Conservation (phyloP, 306 rosid species). For the Arachis stenosperma region DNA sequence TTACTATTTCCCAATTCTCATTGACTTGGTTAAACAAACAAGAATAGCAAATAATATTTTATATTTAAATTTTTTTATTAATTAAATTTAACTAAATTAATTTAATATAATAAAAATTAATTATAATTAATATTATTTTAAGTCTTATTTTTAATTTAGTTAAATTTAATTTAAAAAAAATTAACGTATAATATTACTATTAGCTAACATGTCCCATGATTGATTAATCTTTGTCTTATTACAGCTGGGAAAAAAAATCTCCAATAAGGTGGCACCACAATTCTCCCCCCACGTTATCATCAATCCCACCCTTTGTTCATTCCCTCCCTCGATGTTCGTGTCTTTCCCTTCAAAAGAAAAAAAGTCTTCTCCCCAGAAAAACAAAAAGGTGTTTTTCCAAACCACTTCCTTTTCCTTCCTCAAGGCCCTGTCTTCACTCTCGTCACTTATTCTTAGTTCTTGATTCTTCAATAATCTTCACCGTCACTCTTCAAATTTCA, state of each 20-base stretch:
- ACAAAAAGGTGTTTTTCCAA: conserved; percentile 33
- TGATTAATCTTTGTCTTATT: conserved; percentile 49
- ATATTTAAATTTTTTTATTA: no score
- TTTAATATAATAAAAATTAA: no score
- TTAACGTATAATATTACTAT: no score
- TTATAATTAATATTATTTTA: no score
- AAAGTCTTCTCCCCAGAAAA: conserved; percentile 21
- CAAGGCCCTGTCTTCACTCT: no score
- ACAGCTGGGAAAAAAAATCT: conserved; percentile 2
- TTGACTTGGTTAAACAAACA: conserved; percentile 19
- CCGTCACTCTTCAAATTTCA: background rate
- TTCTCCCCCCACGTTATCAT: conserved; percentile 43
- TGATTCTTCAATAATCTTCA: background rate
- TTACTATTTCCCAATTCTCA: background rate
- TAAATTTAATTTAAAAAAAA: no score
- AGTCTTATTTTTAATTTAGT: no score
- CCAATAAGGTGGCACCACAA: conserved; percentile 50
- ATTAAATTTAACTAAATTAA: no score
- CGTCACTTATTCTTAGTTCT: background rate
- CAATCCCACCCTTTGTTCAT: conserved; percentile 42
- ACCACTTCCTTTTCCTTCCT: background rate
- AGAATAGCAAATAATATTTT: no score
- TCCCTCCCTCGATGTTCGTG: conserved; percentile 31
- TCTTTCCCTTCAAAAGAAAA: conserved; percentile 7
- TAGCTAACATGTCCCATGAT: background rate